phyloP scores from a whole-genome alignment of 2,329 filamentous ascomycete genomes.

The Fusarium siculi region DNA sequence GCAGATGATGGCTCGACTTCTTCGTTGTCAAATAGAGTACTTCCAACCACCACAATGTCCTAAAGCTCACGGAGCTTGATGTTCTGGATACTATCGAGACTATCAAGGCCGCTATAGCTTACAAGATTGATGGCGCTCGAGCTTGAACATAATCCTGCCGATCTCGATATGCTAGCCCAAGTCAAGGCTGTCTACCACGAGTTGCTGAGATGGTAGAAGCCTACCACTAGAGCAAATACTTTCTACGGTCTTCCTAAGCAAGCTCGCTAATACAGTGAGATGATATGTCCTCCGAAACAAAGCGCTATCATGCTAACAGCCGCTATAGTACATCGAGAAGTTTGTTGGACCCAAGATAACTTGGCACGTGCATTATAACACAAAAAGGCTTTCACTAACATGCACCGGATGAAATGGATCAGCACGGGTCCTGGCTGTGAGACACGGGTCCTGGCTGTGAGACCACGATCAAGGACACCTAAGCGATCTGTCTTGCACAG shows the following conservation, averaged over 20 bases:
- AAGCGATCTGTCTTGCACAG: neutral
- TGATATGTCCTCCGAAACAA: neutral
- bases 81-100: conserved; percentile 22
- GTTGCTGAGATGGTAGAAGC: conserved; percentile 26
- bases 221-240: conserved; percentile 13
- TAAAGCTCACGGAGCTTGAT: conserved; percentile 23
- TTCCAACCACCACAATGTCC: conserved; percentile 11
- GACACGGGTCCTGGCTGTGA: conserved; percentile 32
- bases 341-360: conserved; percentile 13
- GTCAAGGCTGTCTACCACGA: conserved; percentile 21
- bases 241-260: conserved; percentile 20
- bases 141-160: conserved; percentile 8
- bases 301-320: neutral
- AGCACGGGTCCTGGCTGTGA: conserved; percentile 32
- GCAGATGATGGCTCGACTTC: conserved; percentile 18
- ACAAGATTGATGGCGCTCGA: conserved; percentile 14
- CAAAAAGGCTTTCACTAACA: neutral
- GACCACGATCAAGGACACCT: conserved; percentile 28
- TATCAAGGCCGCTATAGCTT: conserved; percentile 21
- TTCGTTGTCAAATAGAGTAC: conserved; percentile 13
- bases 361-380: neutral
- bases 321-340: conserved; percentile 9
- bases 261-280: conserved; percentile 16
- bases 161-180: conserved; percentile 3
- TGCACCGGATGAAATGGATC: conserved; percentile 26